Conservation (phyloP, 257 asterid species). For the Solanum paucissectum region DNA sequence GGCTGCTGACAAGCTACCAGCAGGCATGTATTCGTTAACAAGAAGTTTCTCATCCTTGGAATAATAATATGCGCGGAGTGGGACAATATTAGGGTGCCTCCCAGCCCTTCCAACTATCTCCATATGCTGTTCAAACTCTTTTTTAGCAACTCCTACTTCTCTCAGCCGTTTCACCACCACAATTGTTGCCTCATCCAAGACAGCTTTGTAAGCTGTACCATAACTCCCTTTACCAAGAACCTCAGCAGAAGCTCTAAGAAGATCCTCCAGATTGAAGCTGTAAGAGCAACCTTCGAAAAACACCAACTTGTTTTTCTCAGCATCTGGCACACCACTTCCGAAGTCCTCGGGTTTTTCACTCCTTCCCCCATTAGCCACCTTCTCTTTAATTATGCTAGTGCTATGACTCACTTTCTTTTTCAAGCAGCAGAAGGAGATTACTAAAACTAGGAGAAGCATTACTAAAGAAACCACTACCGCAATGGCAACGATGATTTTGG, state of each 20-base stretch:
- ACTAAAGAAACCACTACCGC: slow-evolving; percentile 30
- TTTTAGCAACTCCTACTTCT: slow-evolving; percentile 60
- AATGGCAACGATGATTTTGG: slow-evolving; percentile 36
- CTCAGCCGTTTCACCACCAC: slow-evolving; percentile 81
- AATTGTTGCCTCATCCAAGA: slow-evolving; percentile 59
- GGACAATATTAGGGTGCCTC: slow-evolving; percentile 48
- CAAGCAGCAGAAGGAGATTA: slow-evolving; percentile 29
- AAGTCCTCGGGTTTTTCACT: slow-evolving; percentile 68
- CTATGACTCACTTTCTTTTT: slow-evolving; percentile 30
- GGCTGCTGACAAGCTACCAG: slow-evolving; percentile 69
- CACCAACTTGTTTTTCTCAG: slow-evolving; percentile 74
- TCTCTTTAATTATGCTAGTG: slow-evolving; percentile 38
- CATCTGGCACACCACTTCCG: slow-evolving; percentile 88
- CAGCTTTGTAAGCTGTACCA: slow-evolving; percentile 89
- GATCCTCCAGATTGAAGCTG: slow-evolving; percentile 76
- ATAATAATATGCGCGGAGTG: slow-evolving; percentile 69
- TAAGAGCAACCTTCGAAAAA: slow-evolving; percentile 66
- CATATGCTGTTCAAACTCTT: slow-evolving; percentile 88
- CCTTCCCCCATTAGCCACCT: slow-evolving; percentile 43
- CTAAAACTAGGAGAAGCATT: slow-evolving; percentile 22
- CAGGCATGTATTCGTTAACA: slow-evolving; percentile 72
- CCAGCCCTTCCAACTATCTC: slow-evolving; percentile 48
- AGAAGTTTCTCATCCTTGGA: slow-evolving; percentile 96
- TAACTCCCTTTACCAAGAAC: slow-evolving; percentile 89
- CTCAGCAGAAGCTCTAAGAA: slow-evolving; percentile 93